Conservation (phyloP, 176 grass and related monocot genomes). For the Raddia distichophylla region DNA sequence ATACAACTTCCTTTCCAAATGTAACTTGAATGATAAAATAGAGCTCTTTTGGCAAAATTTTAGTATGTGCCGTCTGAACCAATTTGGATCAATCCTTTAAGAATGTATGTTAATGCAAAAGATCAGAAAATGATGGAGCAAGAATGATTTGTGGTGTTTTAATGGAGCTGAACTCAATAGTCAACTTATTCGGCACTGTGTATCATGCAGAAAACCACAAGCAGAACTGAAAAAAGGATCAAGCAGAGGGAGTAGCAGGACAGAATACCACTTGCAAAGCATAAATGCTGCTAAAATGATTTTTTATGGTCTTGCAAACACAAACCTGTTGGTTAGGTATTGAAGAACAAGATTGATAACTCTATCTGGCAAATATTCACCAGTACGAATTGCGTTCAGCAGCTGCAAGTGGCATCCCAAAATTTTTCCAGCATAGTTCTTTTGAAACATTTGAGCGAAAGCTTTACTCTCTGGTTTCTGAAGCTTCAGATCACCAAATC, state of each 20-base stretch:
- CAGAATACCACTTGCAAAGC: conserved; percentile 8
- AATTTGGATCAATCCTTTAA: not conserved
- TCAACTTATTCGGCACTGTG: not conserved
- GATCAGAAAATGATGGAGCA: not conserved
- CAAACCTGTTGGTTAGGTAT: conserved; percentile 90
- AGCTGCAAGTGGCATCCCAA: conserved; percentile 83
- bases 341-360: conserved; percentile 95
- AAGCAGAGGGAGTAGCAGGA: not conserved
- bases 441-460: conserved; percentile 97
- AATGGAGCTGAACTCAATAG: not conserved
- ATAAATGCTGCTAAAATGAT: conserved; percentile 30
- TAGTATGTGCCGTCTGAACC: not conserved
- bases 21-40: not conserved
- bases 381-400: conserved; percentile 82
- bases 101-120: not conserved
- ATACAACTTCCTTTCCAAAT: not conserved
- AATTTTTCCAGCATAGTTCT: conserved; percentile 86
- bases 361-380: conserved; percentile 91
- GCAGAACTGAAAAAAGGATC: not conserved
- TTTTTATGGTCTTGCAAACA: conserved; percentile 1
- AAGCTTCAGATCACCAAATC: conserved; percentile 95
- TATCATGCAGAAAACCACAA: not conserved
- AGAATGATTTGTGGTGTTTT: not conserved
- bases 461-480: conserved; percentile 89
- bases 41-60: not conserved